Base-by-base conservation (phyloP, 2,329 filamentous ascomycete species). In the Teratosphaeria nubilosa region DNA sequence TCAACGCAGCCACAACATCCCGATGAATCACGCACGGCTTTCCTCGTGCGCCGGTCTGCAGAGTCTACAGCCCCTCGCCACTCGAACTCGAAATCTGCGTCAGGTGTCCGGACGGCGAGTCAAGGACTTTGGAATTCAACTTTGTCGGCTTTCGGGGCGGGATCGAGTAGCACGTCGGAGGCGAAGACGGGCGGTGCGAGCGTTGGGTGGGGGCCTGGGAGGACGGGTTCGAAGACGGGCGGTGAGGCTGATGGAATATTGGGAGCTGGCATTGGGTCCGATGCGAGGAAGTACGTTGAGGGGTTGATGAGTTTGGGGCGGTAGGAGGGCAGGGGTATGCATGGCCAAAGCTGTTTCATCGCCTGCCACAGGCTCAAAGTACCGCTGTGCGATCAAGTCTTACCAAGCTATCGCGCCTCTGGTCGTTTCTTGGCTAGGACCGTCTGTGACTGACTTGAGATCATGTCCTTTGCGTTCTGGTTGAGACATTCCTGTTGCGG, bases 261-360 rank as follows among this genome's bases (percentile, higher is more conserved):
- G 63, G 84, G 82, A 0, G 85, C 88, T 66, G 88, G 87, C 0
- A 89, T 91, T 62, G 88, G 88, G 0, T 80, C 91, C 34, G 88
- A 91, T 75, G 89, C 87, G 31, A 80, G 85, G 70, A 82, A 81
- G 68, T 91, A 91, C 71, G 83, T 91, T 3, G 87, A 91, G 70
- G 84, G 84, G 1, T 69, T 91, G 58, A 74, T 91, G 70, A 88
- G 80, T 67, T 70, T 90, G 67, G 81, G 80, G 69, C 50, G 56
- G 13, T 57, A 27, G 34, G 50, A 6, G 34, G 34, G 34, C 11
- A 16, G 6, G 34, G 6, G 34, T 30, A 27, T 27, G 27, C 27
- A 27, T 30, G 27, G 7, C 7, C 27, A 30, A 30, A 30, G 27
- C 7, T 5, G 27, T 30, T 30, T 30, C 27, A 4, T 30, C 27